phyloP scores from a whole-genome alignment of 2,329 filamentous ascomycete genomes.

The Curvularia lunata region DNA sequence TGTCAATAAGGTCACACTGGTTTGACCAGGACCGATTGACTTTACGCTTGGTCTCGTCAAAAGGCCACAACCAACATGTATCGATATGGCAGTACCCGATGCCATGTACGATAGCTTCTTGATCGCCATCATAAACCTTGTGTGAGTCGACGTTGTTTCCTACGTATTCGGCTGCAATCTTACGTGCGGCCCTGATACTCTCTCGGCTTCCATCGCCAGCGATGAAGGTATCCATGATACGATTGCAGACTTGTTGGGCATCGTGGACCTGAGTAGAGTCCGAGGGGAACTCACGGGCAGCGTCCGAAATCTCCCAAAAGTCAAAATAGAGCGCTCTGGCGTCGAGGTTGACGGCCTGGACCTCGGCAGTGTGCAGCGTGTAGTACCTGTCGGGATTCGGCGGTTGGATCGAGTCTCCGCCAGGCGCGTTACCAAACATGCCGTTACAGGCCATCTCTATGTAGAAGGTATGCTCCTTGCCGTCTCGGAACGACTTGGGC shows the following conservation, averaged over 20 bases:
- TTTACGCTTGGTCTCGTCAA: slow-evolving; percentile 96
- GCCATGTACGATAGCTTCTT: slow-evolving; percentile 78
- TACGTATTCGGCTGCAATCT: slow-evolving; percentile 83
- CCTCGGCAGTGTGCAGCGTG: slow-evolving; percentile 76
- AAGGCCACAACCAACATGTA: slow-evolving; percentile 98
- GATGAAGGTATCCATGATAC: slow-evolving; percentile 90
- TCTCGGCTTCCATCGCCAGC: slow-evolving; percentile 73
- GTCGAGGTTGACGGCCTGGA: slow-evolving; percentile 86
- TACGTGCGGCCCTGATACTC: slow-evolving; percentile 78
- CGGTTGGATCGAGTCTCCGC: slow-evolving; percentile 85
- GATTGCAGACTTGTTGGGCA: slow-evolving; percentile 81
- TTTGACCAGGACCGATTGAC: slow-evolving; percentile 95
- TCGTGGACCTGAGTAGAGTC: slow-evolving; percentile 90
- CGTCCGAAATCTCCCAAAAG: slow-evolving; percentile 94
- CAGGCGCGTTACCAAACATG: slow-evolving; percentile 94
- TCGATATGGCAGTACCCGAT: slow-evolving; percentile 99
- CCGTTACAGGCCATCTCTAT: slow-evolving; percentile 98
- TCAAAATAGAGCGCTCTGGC: slow-evolving; percentile 86
- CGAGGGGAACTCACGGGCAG: slow-evolving; percentile 85
- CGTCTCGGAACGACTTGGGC: slow-evolving; percentile 80
- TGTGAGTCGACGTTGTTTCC: slow-evolving; percentile 77
- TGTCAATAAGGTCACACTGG: slow-evolving; percentile 93
- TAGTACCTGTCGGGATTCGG: slow-evolving; percentile 86
- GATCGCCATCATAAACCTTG: slow-evolving; percentile 80
- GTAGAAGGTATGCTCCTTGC: slow-evolving; percentile 86